These are phyloP conservation scores for Pseudotsuga menziesii DNA, from an alignment of 75 land plant species.

Conservation along the genomic window DNA sequence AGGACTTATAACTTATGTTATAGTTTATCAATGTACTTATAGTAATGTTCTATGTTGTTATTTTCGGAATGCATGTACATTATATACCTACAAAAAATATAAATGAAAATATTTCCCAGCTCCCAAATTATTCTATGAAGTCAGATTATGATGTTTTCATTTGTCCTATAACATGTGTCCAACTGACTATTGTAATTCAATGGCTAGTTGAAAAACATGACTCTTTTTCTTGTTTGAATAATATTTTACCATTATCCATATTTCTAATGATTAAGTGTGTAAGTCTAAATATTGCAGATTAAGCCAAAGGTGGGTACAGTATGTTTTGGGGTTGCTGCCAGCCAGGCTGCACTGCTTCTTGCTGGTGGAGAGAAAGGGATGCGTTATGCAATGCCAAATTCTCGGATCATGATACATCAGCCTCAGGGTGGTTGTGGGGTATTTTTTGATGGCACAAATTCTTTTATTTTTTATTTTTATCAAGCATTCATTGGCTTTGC, in stretches of 20 bases:
- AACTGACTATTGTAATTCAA: not conserved
- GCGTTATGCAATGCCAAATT: slow-evolving; percentile 98
- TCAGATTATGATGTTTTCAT: too few species aligned
- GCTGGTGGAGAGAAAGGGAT: slow-evolving; percentile 98
- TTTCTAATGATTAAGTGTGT: not conserved
- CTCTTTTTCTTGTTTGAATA: not conserved
- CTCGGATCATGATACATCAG: slow-evolving; percentile 97
- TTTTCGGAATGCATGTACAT: too few species aligned
- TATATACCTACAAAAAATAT: too few species aligned
- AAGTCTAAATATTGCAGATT: slow-evolving; percentile 42
- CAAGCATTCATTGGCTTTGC: not conserved
- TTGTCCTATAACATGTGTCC: not conserved
- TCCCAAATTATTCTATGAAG: too few species aligned
- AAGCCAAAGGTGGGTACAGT: slow-evolving; percentile 97
- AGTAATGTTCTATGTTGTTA: too few species aligned
- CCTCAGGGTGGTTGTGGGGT: slow-evolving; percentile 96
- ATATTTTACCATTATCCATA: not conserved
- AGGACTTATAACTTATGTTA: too few species aligned
- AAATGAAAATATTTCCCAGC: too few species aligned
- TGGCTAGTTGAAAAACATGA: not conserved
- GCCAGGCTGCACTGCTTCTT: slow-evolving; percentile 89
- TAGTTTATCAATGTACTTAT: too few species aligned
- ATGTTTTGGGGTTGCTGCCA: slow-evolving; percentile 97
- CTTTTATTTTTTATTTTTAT: not conserved
- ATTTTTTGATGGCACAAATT: slow-evolving; percentile 16